Percentiles rank a stretch among this genome's conserved stretches.
Evolutionary conservation across 495 filamentous ascomycete species (phyloP).

Genomic region (Penicilliopsis zonata): DNA sequence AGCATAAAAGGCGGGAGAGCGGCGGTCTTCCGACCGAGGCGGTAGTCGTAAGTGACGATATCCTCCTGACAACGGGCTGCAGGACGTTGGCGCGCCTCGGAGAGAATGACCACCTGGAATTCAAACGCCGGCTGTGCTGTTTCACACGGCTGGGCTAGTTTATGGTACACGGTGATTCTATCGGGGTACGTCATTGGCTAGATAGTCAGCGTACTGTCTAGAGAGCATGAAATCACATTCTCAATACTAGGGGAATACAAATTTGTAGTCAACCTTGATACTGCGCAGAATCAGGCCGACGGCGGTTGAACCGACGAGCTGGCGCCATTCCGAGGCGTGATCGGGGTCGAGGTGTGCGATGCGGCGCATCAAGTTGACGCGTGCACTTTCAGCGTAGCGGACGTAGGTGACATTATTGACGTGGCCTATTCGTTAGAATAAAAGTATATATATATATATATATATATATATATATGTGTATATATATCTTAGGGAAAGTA

Average conservation of each 20-base stretch:
- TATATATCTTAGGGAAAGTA: slow-evolving; percentile 4
- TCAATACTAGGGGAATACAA: slow-evolving; percentile 46
- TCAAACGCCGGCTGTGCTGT: slow-evolving; percentile 39
- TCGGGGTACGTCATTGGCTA: slow-evolving; percentile 91
- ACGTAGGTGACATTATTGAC: slow-evolving; percentile 84
- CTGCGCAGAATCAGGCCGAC: slow-evolving; percentile 70
- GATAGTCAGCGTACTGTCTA: too few relatives aligned
- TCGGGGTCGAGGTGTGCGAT: slow-evolving; percentile 59
- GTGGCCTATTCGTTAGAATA: slow-evolving; percentile 51
- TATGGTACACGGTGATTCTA: slow-evolving; percentile 79
- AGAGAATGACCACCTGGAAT: slow-evolving; percentile 54
- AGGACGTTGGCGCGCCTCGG: slow-evolving; percentile 66
- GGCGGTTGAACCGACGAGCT: slow-evolving; percentile 52
- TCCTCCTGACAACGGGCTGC: slow-evolving; percentile 74
- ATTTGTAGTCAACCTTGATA: slow-evolving; percentile 83
- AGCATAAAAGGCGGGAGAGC: slow-evolving; percentile 55
- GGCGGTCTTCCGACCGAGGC: slow-evolving; percentile 31
- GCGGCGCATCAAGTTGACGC: slow-evolving; percentile 74
- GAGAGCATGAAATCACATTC: slow-evolving; percentile 3
- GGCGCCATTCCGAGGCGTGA: slow-evolving; percentile 55
- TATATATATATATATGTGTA: too few relatives aligned
- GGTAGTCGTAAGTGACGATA: slow-evolving; percentile 78
- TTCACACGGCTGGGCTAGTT: slow-evolving; percentile 38
- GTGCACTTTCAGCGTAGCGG: slow-evolving; percentile 73
- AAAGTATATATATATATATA: too few relatives aligned